Evolutionary conservation across 345 rosid genomes (phyloP).

Genomic region (Raphanus raphanistrum): DNA sequence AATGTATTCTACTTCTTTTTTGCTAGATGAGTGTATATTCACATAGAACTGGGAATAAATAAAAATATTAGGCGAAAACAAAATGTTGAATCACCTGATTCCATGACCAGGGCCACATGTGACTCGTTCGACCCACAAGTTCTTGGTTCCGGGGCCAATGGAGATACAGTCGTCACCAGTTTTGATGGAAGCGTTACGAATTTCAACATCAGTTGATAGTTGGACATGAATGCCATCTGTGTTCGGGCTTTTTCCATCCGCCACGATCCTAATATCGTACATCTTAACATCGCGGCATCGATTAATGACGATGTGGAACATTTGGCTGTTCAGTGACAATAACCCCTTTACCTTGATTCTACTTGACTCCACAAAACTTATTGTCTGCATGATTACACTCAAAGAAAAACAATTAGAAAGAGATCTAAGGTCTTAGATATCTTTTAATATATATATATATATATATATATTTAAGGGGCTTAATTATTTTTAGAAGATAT

Average conservation of each 20-base stretch:
- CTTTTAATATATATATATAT: not conserved
- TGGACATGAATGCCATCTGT: not conserved
- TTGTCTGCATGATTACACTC: not conserved
- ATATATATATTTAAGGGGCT: not conserved
- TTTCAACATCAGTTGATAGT: not conserved
- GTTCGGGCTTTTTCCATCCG: not conserved
- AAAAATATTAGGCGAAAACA: not conserved
- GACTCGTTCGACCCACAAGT: not conserved
- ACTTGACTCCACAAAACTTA: not conserved
- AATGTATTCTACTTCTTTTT: not conserved
- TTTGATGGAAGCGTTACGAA: not conserved
- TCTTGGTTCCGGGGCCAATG: not conserved
- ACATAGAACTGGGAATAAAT: not conserved
- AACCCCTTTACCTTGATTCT: not conserved
- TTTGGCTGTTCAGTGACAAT: constrained; percentile 6
- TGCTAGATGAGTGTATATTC: not conserved
- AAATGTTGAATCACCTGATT: not conserved
- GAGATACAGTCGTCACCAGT: not conserved
- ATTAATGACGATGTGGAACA: constrained; percentile 1
- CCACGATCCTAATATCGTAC: not conserved
- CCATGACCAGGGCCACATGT: not conserved
- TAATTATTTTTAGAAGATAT: not conserved
- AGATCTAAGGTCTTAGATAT: not conserved
- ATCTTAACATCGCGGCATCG: not conserved
- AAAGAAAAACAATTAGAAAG: not conserved